Evolutionary conservation across 495 filamentous ascomycete genomes (phyloP).

Genomic region (Rhizodiscina lignyota): DNA sequence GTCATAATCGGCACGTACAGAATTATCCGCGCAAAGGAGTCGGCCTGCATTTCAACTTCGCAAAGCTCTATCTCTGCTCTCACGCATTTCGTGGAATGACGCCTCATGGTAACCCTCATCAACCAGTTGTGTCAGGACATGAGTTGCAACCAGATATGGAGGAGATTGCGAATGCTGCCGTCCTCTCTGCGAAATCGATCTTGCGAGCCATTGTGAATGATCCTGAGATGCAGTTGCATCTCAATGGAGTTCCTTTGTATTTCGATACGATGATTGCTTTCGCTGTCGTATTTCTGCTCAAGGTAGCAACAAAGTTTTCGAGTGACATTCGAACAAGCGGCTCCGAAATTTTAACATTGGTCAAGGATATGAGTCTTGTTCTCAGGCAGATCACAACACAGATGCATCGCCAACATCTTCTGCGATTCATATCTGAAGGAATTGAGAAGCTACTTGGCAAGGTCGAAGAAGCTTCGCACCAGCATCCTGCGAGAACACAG

Average conservation of each 20-base stretch:
- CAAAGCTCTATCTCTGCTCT: constrained; percentile 18
- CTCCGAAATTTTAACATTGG: too few species aligned
- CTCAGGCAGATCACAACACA: too few species aligned
- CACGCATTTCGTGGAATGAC: constrained; percentile 20
- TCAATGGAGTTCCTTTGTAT: constrained; percentile 20
- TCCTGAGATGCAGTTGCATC: constrained; percentile 19
- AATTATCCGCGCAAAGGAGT: constrained; percentile 1
- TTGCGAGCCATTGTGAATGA: constrained; percentile 1
- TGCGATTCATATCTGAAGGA: too few species aligned
- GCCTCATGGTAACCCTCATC: constrained; percentile 2
- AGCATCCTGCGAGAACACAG: too few species aligned
- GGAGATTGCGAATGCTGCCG: not conserved
- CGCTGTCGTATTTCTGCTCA: constrained; percentile 21
- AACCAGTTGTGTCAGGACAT: not conserved
- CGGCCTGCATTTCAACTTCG: constrained; percentile 2
- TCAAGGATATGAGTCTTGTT: too few species aligned
- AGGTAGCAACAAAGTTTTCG: constrained; percentile 12
- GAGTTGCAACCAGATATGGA: not conserved
- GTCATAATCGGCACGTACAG: not conserved
- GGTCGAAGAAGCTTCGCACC: too few species aligned
- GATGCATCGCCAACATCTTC: too few species aligned
- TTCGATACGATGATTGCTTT: constrained; percentile 25
- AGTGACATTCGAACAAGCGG: too few species aligned
- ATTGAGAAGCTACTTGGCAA: too few species aligned
- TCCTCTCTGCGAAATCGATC: not conserved